A percentile compares a stretch with the other conserved stretches of the same genome.
Evolutionary conservation across 345 rosid genomes (phyloP).

Genomic region (Salix arbutifolia): DNA sequence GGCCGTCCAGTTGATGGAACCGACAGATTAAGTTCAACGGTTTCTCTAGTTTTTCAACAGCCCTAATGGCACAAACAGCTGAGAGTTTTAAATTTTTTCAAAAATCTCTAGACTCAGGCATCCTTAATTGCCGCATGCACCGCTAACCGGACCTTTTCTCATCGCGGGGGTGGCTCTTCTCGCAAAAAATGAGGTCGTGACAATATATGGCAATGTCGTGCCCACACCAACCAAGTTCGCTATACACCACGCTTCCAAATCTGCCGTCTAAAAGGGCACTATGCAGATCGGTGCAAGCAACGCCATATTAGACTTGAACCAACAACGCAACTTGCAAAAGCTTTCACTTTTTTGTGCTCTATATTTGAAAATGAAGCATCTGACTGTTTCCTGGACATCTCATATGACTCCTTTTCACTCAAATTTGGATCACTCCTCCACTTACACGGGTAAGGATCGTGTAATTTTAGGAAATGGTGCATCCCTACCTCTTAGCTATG

Average conservation of each 20-base stretch:
- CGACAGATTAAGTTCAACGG: neutral
- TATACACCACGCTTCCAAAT: neutral
- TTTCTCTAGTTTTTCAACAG: neutral
- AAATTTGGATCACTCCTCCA: neutral
- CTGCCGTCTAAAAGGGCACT: neutral
- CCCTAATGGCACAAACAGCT: neutral
- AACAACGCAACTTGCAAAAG: neutral
- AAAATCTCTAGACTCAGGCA: neutral
- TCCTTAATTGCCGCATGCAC: neutral
- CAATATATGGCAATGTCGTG: neutral
- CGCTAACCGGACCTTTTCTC: neutral
- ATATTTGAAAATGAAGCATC: neutral
- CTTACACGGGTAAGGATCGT: slow-evolving; percentile 12
- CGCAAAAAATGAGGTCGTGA: neutral
- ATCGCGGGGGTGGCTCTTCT: neutral
- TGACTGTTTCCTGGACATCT: neutral
- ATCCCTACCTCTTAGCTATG: neutral
- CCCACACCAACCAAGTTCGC: neutral
- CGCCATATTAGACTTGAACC: too few species aligned
- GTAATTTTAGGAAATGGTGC: slow-evolving; percentile 14
- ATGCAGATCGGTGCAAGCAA: neutral
- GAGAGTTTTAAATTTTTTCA: slow-evolving; percentile 1
- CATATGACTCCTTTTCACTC: neutral
- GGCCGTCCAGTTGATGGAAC: neutral
- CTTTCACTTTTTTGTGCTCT: too few species aligned